Conservation (phyloP, 148 eudicot species). For the Talinum fruticosum region DNA sequence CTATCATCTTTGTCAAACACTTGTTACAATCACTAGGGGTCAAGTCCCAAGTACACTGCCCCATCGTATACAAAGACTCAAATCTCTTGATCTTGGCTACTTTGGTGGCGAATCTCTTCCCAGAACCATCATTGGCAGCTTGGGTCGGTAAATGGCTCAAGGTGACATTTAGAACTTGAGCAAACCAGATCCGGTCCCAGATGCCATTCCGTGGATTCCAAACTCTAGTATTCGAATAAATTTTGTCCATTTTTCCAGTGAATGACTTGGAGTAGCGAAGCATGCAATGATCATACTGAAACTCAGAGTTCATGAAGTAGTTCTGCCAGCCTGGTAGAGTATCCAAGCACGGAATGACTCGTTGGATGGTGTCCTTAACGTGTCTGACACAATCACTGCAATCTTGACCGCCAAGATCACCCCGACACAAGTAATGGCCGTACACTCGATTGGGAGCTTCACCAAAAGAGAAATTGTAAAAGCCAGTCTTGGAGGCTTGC, state of each 20-base stretch:
- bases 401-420: background rate
- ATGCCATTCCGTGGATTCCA: background rate
- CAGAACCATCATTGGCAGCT: background rate
- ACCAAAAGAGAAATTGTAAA: background rate
- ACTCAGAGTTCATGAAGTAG: background rate
- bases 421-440: slow-evolving; percentile 7
- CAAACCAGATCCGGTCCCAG: background rate
- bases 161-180: background rate
- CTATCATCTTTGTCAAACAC: background rate
- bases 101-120: slow-evolving; percentile 6
- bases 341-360: too few relatives aligned
- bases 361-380: background rate
- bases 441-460: background rate
- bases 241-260: background rate
- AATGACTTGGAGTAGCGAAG: slow-evolving; percentile 1
- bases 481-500: background rate
- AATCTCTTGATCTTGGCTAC: background rate
- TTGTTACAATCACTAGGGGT: background rate
- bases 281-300: background rate
- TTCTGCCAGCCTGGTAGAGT: background rate
- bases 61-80: background rate
- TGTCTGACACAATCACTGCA: slow-evolving; percentile 4
- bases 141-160: background rate
- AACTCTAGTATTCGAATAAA: too few relatives aligned
- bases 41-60: slow-evolving; percentile 15